phyloP scores from a whole-genome alignment of 2,329 filamentous ascomycete species.

The Verticillium isaacii region DNA sequence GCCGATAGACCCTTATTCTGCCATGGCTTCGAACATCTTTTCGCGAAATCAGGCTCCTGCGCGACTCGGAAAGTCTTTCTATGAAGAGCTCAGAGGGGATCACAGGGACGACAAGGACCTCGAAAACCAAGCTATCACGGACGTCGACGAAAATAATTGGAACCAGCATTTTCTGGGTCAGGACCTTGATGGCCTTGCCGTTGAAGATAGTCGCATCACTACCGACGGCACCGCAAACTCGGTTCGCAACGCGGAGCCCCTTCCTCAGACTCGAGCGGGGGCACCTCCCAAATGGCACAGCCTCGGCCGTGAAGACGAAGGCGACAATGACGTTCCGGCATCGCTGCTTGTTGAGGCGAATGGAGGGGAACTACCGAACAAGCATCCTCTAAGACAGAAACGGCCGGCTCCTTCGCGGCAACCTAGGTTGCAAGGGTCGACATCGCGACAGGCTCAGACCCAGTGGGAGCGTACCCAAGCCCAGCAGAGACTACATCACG shows the following conservation, averaged over 20 bases:
- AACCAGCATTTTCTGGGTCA: constrained; percentile 46
- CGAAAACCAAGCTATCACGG: constrained; percentile 36
- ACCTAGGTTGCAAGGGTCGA: constrained; percentile 31
- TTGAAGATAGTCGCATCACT: constrained; percentile 42
- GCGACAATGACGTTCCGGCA: constrained; percentile 57
- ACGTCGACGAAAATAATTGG: constrained; percentile 49
- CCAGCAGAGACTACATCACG: constrained; percentile 45
- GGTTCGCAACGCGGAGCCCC: neutral
- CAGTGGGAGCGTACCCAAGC: constrained; percentile 52
- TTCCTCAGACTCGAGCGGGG: neutral
- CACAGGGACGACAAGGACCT: constrained; percentile 33
- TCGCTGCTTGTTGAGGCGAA: constrained; percentile 54
- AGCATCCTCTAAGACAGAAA: constrained; percentile 4
- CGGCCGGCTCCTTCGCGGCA: constrained; percentile 15
- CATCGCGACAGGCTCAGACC: constrained; percentile 37
- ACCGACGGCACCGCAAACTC: constrained; percentile 28
- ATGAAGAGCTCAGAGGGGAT: constrained; percentile 39
- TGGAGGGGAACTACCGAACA: neutral
- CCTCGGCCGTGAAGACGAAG: constrained; percentile 39
- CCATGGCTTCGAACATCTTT: constrained; percentile 45
- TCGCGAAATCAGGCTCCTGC: constrained; percentile 33
- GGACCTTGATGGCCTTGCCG: constrained; percentile 38
- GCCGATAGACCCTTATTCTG: neutral
- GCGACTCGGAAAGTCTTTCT: constrained; percentile 38
- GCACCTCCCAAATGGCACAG: constrained; percentile 7